Evolutionary conservation across 768 basidiomycete genomes (phyloP), one percentile per base, ranked within the genome.

Genomic region (Hericium rajendrae): DNA sequence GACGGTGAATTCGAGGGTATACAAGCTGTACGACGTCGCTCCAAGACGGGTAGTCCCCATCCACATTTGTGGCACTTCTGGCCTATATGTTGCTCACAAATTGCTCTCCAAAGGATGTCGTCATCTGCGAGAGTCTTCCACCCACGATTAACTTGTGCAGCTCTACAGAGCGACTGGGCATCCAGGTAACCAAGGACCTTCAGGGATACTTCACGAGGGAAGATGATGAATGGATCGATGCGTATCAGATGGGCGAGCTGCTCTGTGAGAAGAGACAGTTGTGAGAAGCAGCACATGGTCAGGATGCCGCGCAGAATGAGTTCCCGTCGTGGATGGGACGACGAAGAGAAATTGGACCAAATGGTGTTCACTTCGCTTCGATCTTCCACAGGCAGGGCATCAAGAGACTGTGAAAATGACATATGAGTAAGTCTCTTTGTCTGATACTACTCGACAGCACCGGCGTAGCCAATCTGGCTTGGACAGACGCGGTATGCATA

Each of bases 231-330:
- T 10, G 95, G 97, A 69, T 99, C 97, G 70, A 98, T 86, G 63
- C 97, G 86, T 70, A 97, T 97, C 63, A 97, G 85, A 62, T 91
- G 85, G 38, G 84, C 77, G 59, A 98, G 89, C 54, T 93, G 88
- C 61, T 97, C 91, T 32, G 93, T 88, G 58, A 99, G 86, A 52
- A 97, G 88, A 26, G 97, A 97, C 28, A 99, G 85, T 67, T 99
- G 94, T 50, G 91, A 94, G 76, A 97, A 97, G 73, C 97, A 98
- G 71, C 94, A 98, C 93, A 99, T 98, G 15, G 97, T 97, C 63
- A 99, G 84, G 58, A 99, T 81, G 41, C 97, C 97, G 65, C 91
- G 91, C 51, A 99, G 86, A 68, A 98, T 97, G 68, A 98, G 84
- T 55, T 89, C 91, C 39, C 97, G 82, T 38, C 90, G 84, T 5